Evolutionary conservation across 2,329 filamentous ascomycete species (phyloP), one percentile per base, ranked within the genome.

Genomic region (Chaetomiaceae sp.): DNA sequence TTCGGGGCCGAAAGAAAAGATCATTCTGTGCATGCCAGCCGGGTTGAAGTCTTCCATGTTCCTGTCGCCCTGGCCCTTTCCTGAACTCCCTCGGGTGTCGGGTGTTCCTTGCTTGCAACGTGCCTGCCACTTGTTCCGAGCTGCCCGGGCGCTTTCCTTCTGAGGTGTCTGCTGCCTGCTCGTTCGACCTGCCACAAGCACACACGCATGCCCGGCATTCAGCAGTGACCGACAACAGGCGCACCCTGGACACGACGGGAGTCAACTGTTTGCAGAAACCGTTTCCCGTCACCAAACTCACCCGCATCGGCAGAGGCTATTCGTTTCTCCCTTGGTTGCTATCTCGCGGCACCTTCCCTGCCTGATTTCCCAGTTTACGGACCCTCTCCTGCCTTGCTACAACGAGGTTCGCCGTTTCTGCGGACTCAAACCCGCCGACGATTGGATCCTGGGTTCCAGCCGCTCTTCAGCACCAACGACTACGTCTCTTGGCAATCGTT

Each of bases 401-500:
- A 42, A 40, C 41, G 30, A 45, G 47, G 19, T 46, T 34, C 37
- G 37, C 34, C 45, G 45, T 43, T 35, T 30, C 14, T 30, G 40
- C 44, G 26, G 33, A 42, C 10, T 26, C 38, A 17, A 9, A 6
- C 27, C 3, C 14, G 22, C 24, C 15, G 35, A 32, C 39, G 26
- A 14, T 37, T 32, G 22, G 22, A 24, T 33, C 15, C 38, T 38
- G 11, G 38, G 12, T 19, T 33, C 38, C 39, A 30, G n/a, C 33
- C 24, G 33, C 18, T 32, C 20, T n/a, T 30, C 48, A 42, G 36
- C 42, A 41, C 33, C 42, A 29, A 50, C 51, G 39, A 38, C 42
- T 47, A 34, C 42, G 41, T 34, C 35, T 37, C 51, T 54, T 51
- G 49, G 49, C 51, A 49, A 17, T 44, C 29, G 40, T 33, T 43